A percentile compares a stretch with the other conserved stretches of the same genome.
Conservation (phyloP, 1,284 basidiomycete species). For the Trametes sp. region DNA sequence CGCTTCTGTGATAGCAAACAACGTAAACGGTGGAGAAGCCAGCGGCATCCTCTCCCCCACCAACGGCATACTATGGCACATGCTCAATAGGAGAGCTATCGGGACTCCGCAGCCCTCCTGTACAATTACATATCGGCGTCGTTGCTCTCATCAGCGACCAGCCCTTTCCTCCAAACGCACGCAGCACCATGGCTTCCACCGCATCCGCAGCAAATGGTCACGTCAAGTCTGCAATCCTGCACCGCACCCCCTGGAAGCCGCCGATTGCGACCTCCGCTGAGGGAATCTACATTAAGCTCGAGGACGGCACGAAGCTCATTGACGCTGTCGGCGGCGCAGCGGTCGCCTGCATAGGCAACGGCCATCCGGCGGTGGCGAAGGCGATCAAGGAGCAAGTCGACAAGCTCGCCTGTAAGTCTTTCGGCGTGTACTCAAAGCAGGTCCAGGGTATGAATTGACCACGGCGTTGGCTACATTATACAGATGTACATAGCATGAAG, state of each 20-base stretch:
- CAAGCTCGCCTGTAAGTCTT: slow-evolving; percentile 72
- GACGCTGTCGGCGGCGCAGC: slow-evolving; percentile 88
- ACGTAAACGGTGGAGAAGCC: slow-evolving; percentile 7
- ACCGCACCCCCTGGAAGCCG: slow-evolving; percentile 68
- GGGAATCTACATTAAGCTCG: slow-evolving; percentile 72
- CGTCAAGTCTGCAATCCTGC: slow-evolving; percentile 41
- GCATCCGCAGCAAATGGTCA: no score
- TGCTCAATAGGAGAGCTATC: slow-evolving; percentile 10
- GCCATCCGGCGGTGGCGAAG: slow-evolving; percentile 71
- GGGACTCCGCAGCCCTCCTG: slow-evolving; percentile 19
- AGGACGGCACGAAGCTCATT: slow-evolving; percentile 70
- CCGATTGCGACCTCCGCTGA: slow-evolving; percentile 70
- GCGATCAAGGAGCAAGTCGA: slow-evolving; percentile 82
- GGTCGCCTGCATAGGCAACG: slow-evolving; percentile 80
- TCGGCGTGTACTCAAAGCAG: no score
- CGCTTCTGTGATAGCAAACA: no score
- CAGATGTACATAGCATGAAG: slow-evolving; percentile 86
- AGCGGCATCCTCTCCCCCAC: no score
- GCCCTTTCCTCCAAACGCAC: not conserved
- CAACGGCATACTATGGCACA: no score
- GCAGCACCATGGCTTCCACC: slow-evolving; percentile 14
- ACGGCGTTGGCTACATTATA: no score
- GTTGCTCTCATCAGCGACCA: no score
- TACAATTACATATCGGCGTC: not conserved
- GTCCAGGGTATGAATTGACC: no score